Evolutionary conservation across 441 rosid genomes (phyloP).

Genomic region (Theobroma grandiflorum): DNA sequence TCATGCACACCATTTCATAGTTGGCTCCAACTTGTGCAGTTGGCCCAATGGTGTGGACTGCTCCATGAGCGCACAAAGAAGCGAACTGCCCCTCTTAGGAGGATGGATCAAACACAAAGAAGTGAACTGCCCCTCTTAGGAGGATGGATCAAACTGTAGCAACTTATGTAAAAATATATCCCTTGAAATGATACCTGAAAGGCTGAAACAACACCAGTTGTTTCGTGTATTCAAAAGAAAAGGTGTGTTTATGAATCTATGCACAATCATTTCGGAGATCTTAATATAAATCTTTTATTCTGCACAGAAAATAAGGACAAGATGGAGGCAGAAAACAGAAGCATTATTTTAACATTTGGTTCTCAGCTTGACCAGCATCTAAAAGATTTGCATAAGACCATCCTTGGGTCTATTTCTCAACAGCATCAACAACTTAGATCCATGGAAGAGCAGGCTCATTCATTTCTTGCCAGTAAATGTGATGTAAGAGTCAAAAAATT

Average conservation of each 20-base stretch:
- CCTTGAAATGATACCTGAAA: neutral
- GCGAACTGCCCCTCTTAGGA: neutral
- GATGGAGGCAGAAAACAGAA: conserved; percentile 81
- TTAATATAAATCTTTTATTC: neutral
- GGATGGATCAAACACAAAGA: neutral
- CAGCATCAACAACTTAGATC: conserved; percentile 83
- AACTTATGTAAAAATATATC: neutral
- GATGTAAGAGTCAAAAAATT: conserved; percentile 63
- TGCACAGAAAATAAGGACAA: conserved; percentile 72
- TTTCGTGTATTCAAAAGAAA: neutral
- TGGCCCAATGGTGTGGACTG: neutral
- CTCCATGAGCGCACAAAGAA: conserved; percentile 6
- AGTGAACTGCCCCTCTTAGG: neutral
- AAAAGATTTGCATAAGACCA: conserved; percentile 68
- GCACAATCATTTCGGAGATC: neutral
- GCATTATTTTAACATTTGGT: conserved; percentile 74
- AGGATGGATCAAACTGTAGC: neutral
- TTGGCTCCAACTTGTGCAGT: neutral
- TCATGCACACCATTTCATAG: neutral
- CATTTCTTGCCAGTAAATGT: conserved; percentile 73
- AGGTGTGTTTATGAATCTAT: neutral
- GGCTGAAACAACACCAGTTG: neutral
- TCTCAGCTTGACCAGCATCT: conserved; percentile 84
- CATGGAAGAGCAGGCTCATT: conserved; percentile 78
- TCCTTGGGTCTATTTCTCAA: conserved; percentile 83